Base-by-base conservation (phyloP, 768 basidiomycete genomes). In the Tylopilus plumbeoviolaceoides region DNA sequence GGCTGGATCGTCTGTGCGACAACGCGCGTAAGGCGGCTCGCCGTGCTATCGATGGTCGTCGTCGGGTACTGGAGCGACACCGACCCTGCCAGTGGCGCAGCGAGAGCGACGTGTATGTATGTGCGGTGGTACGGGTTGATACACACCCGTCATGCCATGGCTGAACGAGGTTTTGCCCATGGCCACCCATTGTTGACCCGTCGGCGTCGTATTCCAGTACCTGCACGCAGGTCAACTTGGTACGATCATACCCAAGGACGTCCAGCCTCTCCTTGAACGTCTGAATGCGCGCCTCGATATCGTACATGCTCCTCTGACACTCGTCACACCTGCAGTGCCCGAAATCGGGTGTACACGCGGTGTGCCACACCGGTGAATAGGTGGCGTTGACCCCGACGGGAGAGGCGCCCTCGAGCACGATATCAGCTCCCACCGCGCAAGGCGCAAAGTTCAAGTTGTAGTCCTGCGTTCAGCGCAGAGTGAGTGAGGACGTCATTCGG, bases 271-370 rank as follows among this genome's bases (percentile, higher is more conserved):
- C 68, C 47, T 71, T 73, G 70, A 80, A 90, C 35, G 83, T 75
- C 50, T 87, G 85, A 73, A 90, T 78, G 27, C 89, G 74, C 0
- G 70, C 71, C 15, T 78, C 78, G 61, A 90, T 81, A 57, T 91
- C 89, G 48, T 79, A 75, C 47, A 89, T 79, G 18, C 51, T 63
- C 1, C 87, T 86, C 51, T 78, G 62, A 63, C 90, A 91, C 60
- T 80, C 74, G 57, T 84, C 85, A 58, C 74, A 89, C 53, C 89
- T 89, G 61, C 88, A 91, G 62, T 82, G 82, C 3, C 88, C 89
- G 57, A 81, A 89, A 56, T 82, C 78, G 9, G 60, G 60, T 0
- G 80, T 87, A 60, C 86, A 38, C n/a, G 71, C 60, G 0, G 86
- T 87, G 5, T 76, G 59, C 81, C 82, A 88, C 6, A 75, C 72